phyloP scores from a whole-genome alignment of 352 stramenopile species.

The Phytophthora fragariaefolia region DNA sequence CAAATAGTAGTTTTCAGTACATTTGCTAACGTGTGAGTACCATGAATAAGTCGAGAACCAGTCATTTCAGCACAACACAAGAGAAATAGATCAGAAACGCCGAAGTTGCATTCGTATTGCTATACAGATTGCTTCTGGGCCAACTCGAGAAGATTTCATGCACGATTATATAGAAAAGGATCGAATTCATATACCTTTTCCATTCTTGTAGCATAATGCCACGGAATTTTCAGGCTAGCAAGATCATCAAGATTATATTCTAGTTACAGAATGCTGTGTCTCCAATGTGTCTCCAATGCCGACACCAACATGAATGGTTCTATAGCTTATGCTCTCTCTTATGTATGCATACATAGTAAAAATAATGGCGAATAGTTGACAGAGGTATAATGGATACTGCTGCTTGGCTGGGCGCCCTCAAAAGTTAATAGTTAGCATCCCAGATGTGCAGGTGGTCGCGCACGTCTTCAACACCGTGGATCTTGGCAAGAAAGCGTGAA shows the following conservation, averaged over 20 bases:
- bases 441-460: conserved; percentile 76
- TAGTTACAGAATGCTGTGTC: neutral
- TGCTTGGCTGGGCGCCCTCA: neutral
- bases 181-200: no score
- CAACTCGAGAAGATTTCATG: no score
- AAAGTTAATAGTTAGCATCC: conserved; percentile 65
- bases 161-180: no score
- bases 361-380: neutral
- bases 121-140: no score
- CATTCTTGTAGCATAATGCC: neutral
- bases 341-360: neutral
- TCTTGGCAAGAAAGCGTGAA: conserved; percentile 63
- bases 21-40: no score
- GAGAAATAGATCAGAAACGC: neutral
- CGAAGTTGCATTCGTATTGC: neutral
- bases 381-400: neutral
- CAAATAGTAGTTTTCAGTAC: no score
- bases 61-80: no score
- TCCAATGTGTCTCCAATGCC: neutral
- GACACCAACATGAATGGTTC: neutral
- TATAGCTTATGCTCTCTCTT: neutral
- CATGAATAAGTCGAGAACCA: no score
- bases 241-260: neutral
- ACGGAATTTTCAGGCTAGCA: no score
- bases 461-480: conserved; percentile 63